These are phyloP conservation scores for Solanum aculeatissimum DNA, from an alignment of 305 asterid species.

Conservation along the genomic window DNA sequence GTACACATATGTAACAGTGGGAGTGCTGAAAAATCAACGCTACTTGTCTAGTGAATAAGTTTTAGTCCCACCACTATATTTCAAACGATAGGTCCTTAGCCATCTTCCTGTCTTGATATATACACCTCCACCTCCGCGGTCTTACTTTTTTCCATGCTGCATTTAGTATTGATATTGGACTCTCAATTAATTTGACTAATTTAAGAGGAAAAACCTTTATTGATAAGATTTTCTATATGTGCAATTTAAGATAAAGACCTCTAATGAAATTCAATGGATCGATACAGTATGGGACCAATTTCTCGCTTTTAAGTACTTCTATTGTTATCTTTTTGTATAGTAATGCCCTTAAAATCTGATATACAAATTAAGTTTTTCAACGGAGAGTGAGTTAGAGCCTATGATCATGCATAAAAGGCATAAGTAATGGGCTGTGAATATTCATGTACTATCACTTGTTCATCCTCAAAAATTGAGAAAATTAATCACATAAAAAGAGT, in stretches of 20 bases:
- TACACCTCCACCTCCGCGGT: neutral
- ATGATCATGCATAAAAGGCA: neutral
- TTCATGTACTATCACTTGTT: neutral
- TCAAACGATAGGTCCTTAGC: neutral
- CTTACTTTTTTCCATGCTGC: neutral
- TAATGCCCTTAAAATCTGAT: neutral
- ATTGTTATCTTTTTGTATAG: neutral
- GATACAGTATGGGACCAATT: neutral
- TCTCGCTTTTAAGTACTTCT: neutral
- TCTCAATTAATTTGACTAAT: neutral
- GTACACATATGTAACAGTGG: neutral
- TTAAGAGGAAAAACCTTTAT: rapidly evolving
- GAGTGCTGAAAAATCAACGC: neutral
- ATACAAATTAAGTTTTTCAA: neutral
- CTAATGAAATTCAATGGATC: too few relatives aligned
- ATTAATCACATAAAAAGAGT: neutral
- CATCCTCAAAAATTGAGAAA: neutral
- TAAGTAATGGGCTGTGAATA: neutral
- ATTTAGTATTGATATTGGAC: neutral
- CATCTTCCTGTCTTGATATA: neutral
- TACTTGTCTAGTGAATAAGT: neutral
- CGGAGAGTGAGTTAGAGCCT: neutral
- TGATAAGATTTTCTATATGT: neutral
- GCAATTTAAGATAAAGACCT: too few relatives aligned
- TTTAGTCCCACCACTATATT: neutral